phyloP scores from a whole-genome alignment of 208 protist species.

The Crithidia bombi region DNA sequence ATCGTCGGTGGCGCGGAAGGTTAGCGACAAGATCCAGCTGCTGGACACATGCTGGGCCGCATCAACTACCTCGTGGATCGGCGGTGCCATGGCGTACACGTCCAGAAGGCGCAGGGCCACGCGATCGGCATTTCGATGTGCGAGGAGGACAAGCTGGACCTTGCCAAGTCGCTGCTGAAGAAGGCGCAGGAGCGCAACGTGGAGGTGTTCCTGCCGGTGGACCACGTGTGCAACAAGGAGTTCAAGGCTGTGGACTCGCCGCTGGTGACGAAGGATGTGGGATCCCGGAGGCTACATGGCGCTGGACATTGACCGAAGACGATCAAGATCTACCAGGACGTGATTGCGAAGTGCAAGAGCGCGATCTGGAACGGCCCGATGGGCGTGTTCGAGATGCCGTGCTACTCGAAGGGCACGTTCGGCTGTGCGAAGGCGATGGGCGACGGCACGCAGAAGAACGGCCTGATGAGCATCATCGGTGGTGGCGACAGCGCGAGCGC shows the following conservation, averaged over 20 bases:
- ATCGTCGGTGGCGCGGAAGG: constrained; percentile 98
- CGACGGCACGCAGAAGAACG: constrained; percentile 61
- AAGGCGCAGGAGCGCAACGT: constrained; percentile 96
- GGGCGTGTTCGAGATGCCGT: constrained; percentile 98
- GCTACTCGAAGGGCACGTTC: constrained; percentile 95
- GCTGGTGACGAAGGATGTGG: constrained; percentile 64
- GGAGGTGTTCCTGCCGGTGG: constrained; percentile 96
- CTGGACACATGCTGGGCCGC: constrained; percentile 98
- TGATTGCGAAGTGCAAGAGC: constrained; percentile 88
- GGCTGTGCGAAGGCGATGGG: constrained; percentile 85
- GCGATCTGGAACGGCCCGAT: constrained; percentile 98
- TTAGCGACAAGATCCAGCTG: constrained; percentile 99
- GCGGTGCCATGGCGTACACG: constrained; percentile 99
- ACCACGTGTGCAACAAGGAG: constrained; percentile 96
- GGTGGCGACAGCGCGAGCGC: constrained; percentile 98
- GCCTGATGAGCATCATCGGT: constrained; percentile 91
- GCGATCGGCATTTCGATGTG: constrained; percentile 96
- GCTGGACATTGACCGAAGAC: constrained; percentile 96
- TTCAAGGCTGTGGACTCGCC: constrained; percentile 83
- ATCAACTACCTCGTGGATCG: constrained; percentile 99
- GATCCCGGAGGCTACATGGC: constrained; percentile 92
- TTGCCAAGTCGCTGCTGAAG: constrained; percentile 90
- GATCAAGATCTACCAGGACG: constrained; percentile 74
- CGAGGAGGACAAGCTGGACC: constrained; percentile 88
- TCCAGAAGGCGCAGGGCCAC: constrained; percentile 91